phyloP scores from a whole-genome alignment of 331 rosid species.

The Acacia pycnantha region DNA sequence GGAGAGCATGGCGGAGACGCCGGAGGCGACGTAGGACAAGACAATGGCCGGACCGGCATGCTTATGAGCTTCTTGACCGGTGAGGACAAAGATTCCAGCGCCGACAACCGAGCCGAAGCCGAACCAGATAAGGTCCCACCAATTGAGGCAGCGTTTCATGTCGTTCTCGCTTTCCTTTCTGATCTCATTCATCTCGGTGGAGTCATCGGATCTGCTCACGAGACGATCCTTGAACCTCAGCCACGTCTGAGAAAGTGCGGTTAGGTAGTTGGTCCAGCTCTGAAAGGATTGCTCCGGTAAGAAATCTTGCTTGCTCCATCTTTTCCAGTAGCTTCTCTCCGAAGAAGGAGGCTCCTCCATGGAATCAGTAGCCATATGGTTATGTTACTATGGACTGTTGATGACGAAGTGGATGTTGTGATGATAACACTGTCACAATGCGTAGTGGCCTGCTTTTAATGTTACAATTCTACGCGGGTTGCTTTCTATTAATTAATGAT shows the following conservation, averaged over 20 bases:
- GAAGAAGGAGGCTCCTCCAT: background rate
- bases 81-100: slow-evolving; percentile 57
- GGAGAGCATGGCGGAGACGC: slow-evolving; percentile 61
- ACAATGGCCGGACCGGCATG: slow-evolving; percentile 56
- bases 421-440: background rate
- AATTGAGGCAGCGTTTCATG: slow-evolving; percentile 59
- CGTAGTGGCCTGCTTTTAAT: background rate
- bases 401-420: background rate
- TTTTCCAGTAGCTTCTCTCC: slow-evolving; percentile 64
- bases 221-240: slow-evolving; percentile 23
- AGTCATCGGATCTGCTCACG: slow-evolving; percentile 44
- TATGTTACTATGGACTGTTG: background rate
- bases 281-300: background rate
- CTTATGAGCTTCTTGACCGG: slow-evolving; percentile 47
- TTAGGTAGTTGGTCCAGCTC: background rate
- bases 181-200: slow-evolving; percentile 31
- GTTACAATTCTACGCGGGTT: background rate
- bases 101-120: slow-evolving; percentile 60
- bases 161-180: slow-evolving; percentile 43
- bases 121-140: slow-evolving; percentile 78
- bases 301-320: slow-evolving; percentile 65
- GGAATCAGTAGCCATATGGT: slow-evolving; percentile 22
- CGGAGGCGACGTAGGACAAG: slow-evolving; percentile 51
- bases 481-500: background rate
- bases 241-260: background rate